Conservation (phyloP, 495 filamentous ascomycete genomes). For the Talaromyces adpressus region DNA sequence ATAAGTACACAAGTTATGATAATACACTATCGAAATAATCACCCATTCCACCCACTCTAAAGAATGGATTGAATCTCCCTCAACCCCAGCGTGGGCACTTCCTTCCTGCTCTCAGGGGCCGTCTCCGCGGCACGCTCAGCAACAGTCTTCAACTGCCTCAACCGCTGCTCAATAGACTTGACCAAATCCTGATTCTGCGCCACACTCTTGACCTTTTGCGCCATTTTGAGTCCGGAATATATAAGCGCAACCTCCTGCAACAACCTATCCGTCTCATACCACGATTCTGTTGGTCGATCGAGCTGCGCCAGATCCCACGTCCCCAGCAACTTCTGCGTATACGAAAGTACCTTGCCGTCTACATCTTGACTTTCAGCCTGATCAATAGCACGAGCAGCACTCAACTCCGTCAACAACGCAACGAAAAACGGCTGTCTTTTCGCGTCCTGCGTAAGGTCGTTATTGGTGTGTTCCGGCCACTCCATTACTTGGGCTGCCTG, state of each 20-base stretch:
- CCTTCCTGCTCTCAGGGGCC: constrained; percentile 14
- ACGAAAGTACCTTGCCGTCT: constrained; percentile 25
- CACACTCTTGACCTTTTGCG: constrained; percentile 16
- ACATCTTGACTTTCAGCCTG: constrained; percentile 23
- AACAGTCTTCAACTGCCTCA: constrained; percentile 14
- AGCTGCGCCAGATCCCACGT: constrained; percentile 20
- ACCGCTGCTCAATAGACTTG: constrained; percentile 14
- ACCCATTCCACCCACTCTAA: not conserved
- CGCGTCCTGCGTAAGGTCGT: constrained; percentile 18
- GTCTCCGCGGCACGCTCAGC: constrained; percentile 16
- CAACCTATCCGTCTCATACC: constrained; percentile 13
- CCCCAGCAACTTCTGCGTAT: constrained; percentile 28
- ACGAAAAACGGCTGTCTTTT: constrained; percentile 33
- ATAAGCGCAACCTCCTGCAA: constrained; percentile 24
- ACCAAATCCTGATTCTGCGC: constrained; percentile 9
- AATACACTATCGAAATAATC: not conserved
- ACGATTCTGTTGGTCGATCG: constrained; percentile 10
- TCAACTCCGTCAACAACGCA: constrained; percentile 38
- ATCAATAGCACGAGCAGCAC: constrained; percentile 28
- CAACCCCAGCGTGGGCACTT: constrained; percentile 13
- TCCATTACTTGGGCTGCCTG: constrained; percentile 47
- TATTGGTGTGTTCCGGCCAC: constrained; percentile 29
- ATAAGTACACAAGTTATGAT: constrained; percentile 2
- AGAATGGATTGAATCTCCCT: not conserved
- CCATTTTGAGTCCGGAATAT: constrained; percentile 26